Evolutionary conservation across 768 basidiomycete species (phyloP), one percentile per base, ranked within the genome.

Genomic region (Russula virescens): DNA sequence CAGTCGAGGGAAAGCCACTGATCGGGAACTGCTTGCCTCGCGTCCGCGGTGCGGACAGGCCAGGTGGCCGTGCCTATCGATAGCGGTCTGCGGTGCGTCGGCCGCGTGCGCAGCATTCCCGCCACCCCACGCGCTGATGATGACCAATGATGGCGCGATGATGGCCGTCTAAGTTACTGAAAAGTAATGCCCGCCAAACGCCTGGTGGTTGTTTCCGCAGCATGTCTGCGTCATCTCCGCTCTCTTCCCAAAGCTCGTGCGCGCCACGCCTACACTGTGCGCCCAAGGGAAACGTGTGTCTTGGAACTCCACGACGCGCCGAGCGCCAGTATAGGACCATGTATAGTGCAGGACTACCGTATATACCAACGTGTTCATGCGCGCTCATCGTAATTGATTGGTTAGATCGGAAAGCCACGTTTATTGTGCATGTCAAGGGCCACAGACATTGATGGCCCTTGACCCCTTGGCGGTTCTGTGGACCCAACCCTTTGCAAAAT

Each of bases 151-250:
- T 28, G 45, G 51, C 28, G 51, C 51, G 35, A 58, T 23, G 62
- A 58, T 53, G 50, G 56, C 26, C 26, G 46, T 47, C 49, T 52
- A 31, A 52, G 26, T 59, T 59, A 21, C 11, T 31, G 45, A n/a
- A 57, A 58, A 52, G 23, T 56, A 40, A 23, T 38, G 35, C 56
- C 38, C 28, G 63, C 63, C 63, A 64, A 50, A 45, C 31, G 52
- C 63, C 63, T 55, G 63, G 63, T 53, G 62, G 21, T 48, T 43
- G 62, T 53, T 48, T 53, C 62, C 62, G 57, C 62, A 63, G 57
- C 57, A 53, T 63, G 57, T 42, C 57, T 63, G 62, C 63, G 63
- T 64, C 63, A 64, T 64, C 58, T 64, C 63, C 63, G 63, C 53
- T 58, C 38, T 21, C 62, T 58, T 54, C 56, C 53, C 56, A 21